Conservation (phyloP, 495 filamentous ascomycete genomes). For the Penicillium antarcticum region DNA sequence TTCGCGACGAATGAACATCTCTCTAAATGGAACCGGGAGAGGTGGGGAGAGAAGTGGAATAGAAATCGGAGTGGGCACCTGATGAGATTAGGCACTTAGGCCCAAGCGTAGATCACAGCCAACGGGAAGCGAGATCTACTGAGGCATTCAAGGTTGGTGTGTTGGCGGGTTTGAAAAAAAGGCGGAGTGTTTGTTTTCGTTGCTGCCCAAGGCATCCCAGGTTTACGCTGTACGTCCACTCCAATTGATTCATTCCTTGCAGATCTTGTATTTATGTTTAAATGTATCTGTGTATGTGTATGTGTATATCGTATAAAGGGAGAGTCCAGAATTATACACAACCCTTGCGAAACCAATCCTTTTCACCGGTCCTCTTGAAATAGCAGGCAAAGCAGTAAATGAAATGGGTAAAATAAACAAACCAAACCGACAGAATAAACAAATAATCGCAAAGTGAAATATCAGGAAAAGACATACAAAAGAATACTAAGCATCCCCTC, state of each 20-base stretch:
- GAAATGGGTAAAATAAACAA: not conserved
- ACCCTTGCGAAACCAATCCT: constrained; percentile 7
- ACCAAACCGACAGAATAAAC: constrained; percentile 1
- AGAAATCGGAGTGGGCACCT: constrained; percentile 26
- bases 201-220: constrained; percentile 26
- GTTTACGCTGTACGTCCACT: not conserved
- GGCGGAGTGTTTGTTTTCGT: constrained; percentile 25
- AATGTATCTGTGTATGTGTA: constrained; percentile 1
- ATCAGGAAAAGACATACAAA: not conserved
- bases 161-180: constrained; percentile 17
- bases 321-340: not conserved
- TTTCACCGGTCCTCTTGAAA: constrained; percentile 9
- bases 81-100: constrained; percentile 29
- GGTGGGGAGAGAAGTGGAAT: constrained; percentile 6
- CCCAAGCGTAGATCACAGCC: constrained; percentile 26
- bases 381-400: constrained; percentile 3
- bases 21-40: not conserved
- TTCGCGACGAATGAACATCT: constrained; percentile 5
- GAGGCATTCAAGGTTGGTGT: constrained; percentile 9
- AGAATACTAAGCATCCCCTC: constrained; percentile 19
- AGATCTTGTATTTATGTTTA: not conserved
- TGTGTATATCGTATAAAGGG: constrained; percentile 14
- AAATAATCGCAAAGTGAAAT: not conserved
- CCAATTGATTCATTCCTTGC: not conserved
- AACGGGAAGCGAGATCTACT: constrained; percentile 13